Percentiles rank a stretch among this genome's conserved stretches.
phyloP scores from a whole-genome alignment of 2,329 filamentous ascomycete genomes.

The Aspergillus chevalieri region DNA sequence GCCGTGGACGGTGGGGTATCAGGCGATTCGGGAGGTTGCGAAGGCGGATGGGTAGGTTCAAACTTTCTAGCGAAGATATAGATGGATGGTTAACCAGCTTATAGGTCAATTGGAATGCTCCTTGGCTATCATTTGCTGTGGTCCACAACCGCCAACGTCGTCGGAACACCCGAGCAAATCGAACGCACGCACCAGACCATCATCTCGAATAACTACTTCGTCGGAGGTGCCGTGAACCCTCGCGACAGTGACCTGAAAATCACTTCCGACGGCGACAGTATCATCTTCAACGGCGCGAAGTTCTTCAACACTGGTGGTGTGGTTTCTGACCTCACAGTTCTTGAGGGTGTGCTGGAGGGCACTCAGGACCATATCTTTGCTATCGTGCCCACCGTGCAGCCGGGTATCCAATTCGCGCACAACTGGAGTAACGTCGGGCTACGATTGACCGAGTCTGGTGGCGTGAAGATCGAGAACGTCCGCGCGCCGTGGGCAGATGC shows the following conservation, averaged over 20 bases:
- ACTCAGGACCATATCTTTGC: slow-evolving; percentile 59
- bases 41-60: slow-evolving; percentile 52
- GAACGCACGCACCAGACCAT: slow-evolving; percentile 53
- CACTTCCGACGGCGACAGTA: slow-evolving; percentile 46
- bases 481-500: slow-evolving; percentile 55
- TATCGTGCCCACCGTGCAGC: slow-evolving; percentile 52
- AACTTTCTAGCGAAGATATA: neutral
- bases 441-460: slow-evolving; percentile 58
- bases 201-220: slow-evolving; percentile 59
- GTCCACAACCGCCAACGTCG: slow-evolving; percentile 55
- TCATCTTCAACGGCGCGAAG: slow-evolving; percentile 59
- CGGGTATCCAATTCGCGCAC: slow-evolving; percentile 49
- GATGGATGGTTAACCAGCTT: neutral
- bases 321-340: slow-evolving; percentile 58
- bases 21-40: slow-evolving; percentile 56
- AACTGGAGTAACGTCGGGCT: slow-evolving; percentile 62
- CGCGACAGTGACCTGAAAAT: slow-evolving; percentile 58
- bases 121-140: slow-evolving; percentile 61
- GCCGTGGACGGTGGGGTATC: slow-evolving; percentile 52
- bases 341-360: slow-evolving; percentile 56
- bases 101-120: slow-evolving; percentile 57
- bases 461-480: slow-evolving; percentile 55
- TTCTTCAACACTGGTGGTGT: slow-evolving; percentile 64
- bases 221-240: slow-evolving; percentile 62
- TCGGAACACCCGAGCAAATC: slow-evolving; percentile 56